phyloP scores from a whole-genome alignment of 371 early-diverging fungal species.

The Rhizopus arrhizus region DNA sequence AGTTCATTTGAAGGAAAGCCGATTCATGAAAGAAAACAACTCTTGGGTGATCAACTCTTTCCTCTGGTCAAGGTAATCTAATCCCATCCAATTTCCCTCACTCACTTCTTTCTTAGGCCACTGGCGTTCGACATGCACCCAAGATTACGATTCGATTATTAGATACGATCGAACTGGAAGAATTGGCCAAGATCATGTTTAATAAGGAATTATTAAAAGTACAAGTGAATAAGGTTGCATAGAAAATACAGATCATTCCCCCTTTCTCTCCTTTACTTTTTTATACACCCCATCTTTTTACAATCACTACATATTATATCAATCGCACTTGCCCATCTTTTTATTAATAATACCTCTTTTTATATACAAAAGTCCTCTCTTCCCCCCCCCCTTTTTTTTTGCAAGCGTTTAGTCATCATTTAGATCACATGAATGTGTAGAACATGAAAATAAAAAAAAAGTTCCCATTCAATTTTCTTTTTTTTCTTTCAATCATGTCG shows the following conservation, averaged over 20 bases:
- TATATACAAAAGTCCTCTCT: neutral
- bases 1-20: slow-evolving; percentile 37
- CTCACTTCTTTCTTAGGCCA: slow-evolving; percentile 26
- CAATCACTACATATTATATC: no score
- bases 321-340: neutral
- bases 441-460: neutral
- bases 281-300: no score
- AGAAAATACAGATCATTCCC: neutral
- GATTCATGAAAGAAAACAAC: slow-evolving; percentile 45
- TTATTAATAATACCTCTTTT: slow-evolving; percentile 3
- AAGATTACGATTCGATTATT: slow-evolving; percentile 53
- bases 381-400: neutral
- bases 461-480: neutral
- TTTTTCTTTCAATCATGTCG: neutral
- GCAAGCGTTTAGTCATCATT: neutral
- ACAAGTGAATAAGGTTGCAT: slow-evolving; percentile 39
- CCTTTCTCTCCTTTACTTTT: neutral
- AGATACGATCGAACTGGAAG: slow-evolving; percentile 49
- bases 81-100: neutral
- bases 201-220: slow-evolving; percentile 38
- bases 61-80: slow-evolving; percentile 49
- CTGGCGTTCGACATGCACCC: slow-evolving; percentile 42
- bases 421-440: neutral
- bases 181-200: slow-evolving; percentile 52
- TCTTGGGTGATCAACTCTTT: slow-evolving; percentile 48